phyloP scores from a whole-genome alignment of 306 rosid genomes.

The Boehmeria nivea region DNA sequence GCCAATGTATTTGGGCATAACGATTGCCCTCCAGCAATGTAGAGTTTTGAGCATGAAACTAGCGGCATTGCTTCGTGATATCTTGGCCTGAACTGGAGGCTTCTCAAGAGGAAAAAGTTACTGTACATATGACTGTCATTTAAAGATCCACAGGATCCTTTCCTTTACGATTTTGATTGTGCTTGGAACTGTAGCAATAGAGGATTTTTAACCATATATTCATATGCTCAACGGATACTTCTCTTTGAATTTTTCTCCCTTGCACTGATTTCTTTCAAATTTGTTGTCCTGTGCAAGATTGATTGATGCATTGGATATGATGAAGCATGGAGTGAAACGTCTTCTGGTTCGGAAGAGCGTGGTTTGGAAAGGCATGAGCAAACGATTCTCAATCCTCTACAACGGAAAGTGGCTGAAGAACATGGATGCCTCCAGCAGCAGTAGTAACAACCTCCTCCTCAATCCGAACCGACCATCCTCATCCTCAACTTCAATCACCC shows the following conservation, averaged over 20 bases:
- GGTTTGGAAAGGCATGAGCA: constrained; percentile 96
- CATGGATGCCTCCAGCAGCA: constrained; percentile 49
- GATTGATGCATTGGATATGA: constrained; percentile 96
- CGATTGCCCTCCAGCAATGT: no score
- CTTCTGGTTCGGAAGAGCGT: constrained; percentile 82
- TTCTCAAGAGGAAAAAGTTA: no score
- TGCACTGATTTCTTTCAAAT: background rate
- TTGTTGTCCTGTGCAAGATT: constrained; percentile 40
- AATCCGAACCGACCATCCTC: constrained; percentile 50
- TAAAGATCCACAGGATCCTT: no score
- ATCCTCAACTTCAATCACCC: constrained; percentile 32
- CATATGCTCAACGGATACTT: no score
- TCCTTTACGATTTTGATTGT: no score
- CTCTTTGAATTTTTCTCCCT: background rate
- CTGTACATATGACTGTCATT: no score
- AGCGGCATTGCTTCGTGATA: no score
- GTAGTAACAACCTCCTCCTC: constrained; percentile 44
- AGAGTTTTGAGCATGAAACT: no score
- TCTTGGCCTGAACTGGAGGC: no score
- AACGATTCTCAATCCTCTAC: constrained; percentile 84
- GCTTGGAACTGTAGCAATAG: no score
- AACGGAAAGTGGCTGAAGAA: constrained; percentile 91
- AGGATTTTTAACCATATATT: no score
- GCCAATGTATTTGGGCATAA: no score
- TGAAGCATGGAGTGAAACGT: constrained; percentile 93